These are phyloP conservation scores for Ramularia endophylla DNA, from an alignment of 2,329 filamentous ascomycete species.

Conservation along the genomic window DNA sequence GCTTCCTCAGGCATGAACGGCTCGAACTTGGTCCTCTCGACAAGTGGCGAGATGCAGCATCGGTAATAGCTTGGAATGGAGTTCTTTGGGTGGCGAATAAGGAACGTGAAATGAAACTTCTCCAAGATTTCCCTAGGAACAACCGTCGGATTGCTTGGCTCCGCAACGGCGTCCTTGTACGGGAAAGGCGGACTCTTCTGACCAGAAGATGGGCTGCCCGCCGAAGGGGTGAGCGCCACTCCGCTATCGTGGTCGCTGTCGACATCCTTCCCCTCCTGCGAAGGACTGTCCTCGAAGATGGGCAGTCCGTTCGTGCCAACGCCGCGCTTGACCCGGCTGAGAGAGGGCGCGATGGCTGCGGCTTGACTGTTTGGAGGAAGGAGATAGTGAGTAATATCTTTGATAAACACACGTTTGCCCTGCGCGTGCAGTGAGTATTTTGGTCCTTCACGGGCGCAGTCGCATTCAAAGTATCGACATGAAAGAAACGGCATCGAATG, in stretches of 20 bases:
- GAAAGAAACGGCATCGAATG: too few relatives aligned
- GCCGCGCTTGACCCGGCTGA: conserved; percentile 52
- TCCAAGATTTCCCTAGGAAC: conserved; percentile 68
- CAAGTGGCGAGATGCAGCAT: conserved; percentile 84
- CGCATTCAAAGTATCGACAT: too few relatives aligned
- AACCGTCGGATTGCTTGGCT: conserved; percentile 76
- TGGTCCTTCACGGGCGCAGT: neutral
- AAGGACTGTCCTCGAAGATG: conserved; percentile 27
- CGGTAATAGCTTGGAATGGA: conserved; percentile 92
- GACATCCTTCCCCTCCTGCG: conserved; percentile 5
- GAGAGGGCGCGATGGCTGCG: conserved; percentile 70
- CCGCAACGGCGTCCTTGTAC: conserved; percentile 49
- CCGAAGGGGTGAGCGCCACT: conserved; percentile 25
- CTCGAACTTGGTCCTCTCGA: conserved; percentile 75
- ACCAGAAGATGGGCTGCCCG: conserved; percentile 16
- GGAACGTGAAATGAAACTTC: conserved; percentile 88
- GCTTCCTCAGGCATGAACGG: conserved; percentile 84
- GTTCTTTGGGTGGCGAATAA: conserved; percentile 91
- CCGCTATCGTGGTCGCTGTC: conserved; percentile 25
- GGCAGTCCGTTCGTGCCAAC: conserved; percentile 47
- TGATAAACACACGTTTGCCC: conserved; percentile 94
- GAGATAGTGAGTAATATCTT: conserved; percentile 94
- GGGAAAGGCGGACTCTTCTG: conserved; percentile 45
- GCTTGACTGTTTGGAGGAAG: conserved; percentile 66
- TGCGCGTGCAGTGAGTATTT: conserved; percentile 34